Conservation (phyloP, 805 yeast species). For the Candida bentonensis region DNA sequence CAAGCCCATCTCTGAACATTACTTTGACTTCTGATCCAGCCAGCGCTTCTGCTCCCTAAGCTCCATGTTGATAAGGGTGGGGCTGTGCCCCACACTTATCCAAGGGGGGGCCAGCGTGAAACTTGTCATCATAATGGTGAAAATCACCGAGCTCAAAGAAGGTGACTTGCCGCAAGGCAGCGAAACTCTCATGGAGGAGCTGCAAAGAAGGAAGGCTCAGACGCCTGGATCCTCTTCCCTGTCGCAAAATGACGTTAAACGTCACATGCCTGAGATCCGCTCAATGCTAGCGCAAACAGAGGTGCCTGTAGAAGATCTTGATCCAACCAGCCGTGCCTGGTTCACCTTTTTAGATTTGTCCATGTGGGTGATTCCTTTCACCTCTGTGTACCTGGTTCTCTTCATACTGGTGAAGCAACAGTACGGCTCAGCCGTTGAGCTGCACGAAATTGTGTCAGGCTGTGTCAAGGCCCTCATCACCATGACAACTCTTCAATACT, state of each 20-base stretch:
- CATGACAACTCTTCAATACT: neutral
- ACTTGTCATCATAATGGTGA: too few relatives aligned
- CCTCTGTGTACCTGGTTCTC: neutral
- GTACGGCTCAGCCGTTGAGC: neutral
- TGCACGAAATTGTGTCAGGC: neutral
- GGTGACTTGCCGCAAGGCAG: too few relatives aligned
- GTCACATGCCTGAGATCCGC: neutral
- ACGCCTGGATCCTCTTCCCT: neutral
- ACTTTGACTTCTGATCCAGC: too few relatives aligned
- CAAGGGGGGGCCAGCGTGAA: too few relatives aligned
- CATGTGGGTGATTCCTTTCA: neutral
- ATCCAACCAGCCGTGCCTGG: neutral
- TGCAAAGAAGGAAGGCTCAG: neutral
- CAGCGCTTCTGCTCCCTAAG: too few relatives aligned
- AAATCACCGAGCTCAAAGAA: neutral
- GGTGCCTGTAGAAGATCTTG: neutral
- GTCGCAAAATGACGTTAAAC: neutral
- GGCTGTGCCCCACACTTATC: too few relatives aligned
- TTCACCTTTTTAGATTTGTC: neutral
- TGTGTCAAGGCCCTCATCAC: neutral
- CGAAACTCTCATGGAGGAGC: neutral
- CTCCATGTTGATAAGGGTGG: too few relatives aligned
- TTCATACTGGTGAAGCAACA: neutral
- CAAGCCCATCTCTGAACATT: too few relatives aligned
- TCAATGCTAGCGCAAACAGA: too few relatives aligned